phyloP scores from a whole-genome alignment of 106 monocot genomes.

The Dioscorea alata region DNA sequence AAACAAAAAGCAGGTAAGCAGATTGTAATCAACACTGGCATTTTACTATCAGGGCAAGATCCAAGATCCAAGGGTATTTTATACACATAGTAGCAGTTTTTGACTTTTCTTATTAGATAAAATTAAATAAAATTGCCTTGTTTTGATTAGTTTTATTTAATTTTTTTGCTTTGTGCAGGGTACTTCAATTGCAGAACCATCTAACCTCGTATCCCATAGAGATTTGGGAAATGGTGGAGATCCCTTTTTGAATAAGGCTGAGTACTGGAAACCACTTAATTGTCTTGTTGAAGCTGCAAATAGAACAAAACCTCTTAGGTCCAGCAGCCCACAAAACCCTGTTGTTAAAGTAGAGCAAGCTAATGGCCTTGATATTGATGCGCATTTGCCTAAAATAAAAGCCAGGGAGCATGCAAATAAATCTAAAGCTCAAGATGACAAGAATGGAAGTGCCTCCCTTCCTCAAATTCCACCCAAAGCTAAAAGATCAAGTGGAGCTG shows the following conservation, averaged over 20 bases:
- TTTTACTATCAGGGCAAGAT: no score
- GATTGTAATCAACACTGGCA: background rate
- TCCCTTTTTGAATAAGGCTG: conserved; percentile 36
- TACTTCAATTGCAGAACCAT: conserved; percentile 42
- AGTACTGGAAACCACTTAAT: conserved; percentile 81
- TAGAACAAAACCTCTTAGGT: conserved; percentile 56
- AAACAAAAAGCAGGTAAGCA: conserved; percentile 57
- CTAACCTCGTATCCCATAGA: conserved; percentile 23
- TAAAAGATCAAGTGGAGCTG: conserved; percentile 24
- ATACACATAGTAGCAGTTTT: no score
- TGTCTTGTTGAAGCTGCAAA: conserved; percentile 86
- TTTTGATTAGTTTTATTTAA: background rate
- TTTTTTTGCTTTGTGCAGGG: conserved; percentile 26
- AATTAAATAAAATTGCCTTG: conserved; percentile 7
- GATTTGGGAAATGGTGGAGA: conserved; percentile 33
- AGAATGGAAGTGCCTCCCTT: conserved; percentile 20
- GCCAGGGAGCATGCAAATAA: conserved; percentile 30
- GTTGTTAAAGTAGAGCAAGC: conserved; percentile 40
- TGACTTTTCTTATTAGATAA: background rate
- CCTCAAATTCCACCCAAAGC: conserved; percentile 20
- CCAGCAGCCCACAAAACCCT: conserved; percentile 24
- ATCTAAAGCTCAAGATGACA: conserved; percentile 36
- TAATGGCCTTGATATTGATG: conserved; percentile 30
- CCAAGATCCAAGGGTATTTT: no score
- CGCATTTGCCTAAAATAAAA: conserved; percentile 30